These are phyloP conservation scores for Theobroma cacao DNA, from an alignment of 345 rosid species.

Conservation along the genomic window DNA sequence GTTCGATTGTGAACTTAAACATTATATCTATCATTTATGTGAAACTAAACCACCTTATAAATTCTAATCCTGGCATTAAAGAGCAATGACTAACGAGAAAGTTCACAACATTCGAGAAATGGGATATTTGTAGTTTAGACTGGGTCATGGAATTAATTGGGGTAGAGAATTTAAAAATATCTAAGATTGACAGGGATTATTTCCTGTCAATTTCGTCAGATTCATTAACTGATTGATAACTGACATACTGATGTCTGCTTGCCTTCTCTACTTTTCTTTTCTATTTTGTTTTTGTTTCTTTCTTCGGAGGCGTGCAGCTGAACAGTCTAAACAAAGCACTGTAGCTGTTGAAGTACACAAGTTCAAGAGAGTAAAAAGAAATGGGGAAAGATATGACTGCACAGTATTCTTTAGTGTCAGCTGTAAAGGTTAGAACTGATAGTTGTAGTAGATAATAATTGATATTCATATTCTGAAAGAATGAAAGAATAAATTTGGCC, in stretches of 20 bases:
- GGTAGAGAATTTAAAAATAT: not conserved
- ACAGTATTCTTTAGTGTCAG: not conserved
- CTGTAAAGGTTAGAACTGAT: not conserved
- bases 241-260: not conserved
- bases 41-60: not conserved
- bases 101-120: not conserved
- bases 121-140: not conserved
- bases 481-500: constrained; percentile 10
- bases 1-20: not conserved
- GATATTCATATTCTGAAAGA: not conserved
- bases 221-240: not conserved
- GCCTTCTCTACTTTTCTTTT: no score
- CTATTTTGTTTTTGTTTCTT: no score
- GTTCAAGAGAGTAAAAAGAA: not conserved
- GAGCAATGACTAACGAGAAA: no score
- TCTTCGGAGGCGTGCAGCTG: not conserved
- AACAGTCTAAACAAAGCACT: not conserved
- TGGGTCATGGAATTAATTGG: not conserved
- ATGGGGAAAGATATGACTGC: not conserved
- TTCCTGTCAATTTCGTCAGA: not conserved
- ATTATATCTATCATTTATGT: not conserved
- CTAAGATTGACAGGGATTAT: not conserved
- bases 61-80: not conserved
- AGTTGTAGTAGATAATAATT: not conserved
- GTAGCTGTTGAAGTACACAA: not conserved